These are phyloP conservation scores for Colletotrichum sp. DNA, from an alignment of 2,329 filamentous ascomycete species.

Conservation along the genomic window DNA sequence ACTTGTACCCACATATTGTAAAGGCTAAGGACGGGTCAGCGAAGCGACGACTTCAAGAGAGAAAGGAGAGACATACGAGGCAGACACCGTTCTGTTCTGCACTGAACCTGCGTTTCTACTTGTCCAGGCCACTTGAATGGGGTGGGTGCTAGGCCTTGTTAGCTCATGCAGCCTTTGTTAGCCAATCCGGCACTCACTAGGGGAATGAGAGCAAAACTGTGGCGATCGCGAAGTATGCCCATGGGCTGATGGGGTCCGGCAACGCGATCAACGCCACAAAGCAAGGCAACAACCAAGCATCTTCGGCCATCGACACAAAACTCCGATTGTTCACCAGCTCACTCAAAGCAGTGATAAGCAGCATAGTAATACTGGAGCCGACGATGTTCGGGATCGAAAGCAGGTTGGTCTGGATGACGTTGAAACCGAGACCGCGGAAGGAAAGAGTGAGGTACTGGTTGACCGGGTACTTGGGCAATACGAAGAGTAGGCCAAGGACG, in stretches of 20 bases:
- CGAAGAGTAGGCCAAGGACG: constrained; percentile 49
- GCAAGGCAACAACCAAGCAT: constrained; percentile 60
- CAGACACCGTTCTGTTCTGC: constrained; percentile 61
- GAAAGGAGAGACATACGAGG: constrained; percentile 44
- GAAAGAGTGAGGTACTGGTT: constrained; percentile 30
- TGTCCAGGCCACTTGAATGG: constrained; percentile 61
- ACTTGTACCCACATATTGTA: constrained; percentile 55
- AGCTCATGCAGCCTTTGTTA: neutral
- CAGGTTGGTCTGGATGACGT: constrained; percentile 54
- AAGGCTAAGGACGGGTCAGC: constrained; percentile 26
- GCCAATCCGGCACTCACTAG: constrained; percentile 36
- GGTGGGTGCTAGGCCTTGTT: constrained; percentile 40
- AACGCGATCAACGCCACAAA: constrained; percentile 51
- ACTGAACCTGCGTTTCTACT: constrained; percentile 64
- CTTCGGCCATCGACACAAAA: constrained; percentile 50
- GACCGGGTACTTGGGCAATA: constrained; percentile 26
- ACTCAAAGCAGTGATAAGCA: constrained; percentile 55
- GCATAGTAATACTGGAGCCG: constrained; percentile 55
- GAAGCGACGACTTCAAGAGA: constrained; percentile 36
- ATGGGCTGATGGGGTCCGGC: constrained; percentile 40
- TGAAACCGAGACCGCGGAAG: constrained; percentile 27
- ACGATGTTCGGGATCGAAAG: constrained; percentile 43
- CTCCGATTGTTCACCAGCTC: constrained; percentile 54
- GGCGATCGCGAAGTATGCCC: constrained; percentile 55
- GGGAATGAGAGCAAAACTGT: constrained; percentile 55